Conservation (phyloP, 139 green algal genomes). For the Trebouxia sp. region DNA sequence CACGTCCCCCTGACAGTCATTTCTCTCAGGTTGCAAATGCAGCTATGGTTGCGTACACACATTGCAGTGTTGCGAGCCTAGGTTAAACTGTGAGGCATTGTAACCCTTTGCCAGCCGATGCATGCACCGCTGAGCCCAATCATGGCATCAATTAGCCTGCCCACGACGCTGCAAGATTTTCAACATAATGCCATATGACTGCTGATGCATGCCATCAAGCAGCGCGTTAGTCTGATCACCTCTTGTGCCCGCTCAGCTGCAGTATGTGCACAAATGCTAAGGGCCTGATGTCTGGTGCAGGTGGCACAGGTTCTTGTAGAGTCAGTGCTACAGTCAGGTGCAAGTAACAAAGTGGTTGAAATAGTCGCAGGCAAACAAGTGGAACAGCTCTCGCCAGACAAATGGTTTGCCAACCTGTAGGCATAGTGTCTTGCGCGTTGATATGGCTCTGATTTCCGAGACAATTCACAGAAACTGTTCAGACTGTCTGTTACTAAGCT, state of each 20-base stretch:
- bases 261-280: not conserved
- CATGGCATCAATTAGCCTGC: no score
- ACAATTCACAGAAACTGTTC: no score
- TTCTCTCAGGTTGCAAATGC: not conserved
- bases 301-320: conserved; percentile 69
- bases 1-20: not conserved
- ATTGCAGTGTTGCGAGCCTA: not conserved
- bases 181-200: not conserved
- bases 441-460: no score
- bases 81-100: not conserved
- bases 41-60: not conserved
- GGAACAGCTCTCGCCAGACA: not conserved
- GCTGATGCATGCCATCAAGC: not conserved
- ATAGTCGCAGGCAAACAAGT: conserved; percentile 51
- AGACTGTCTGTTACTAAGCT: no score
- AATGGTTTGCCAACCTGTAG: conserved; percentile 34
- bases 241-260: no score
- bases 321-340: conserved; percentile 50
- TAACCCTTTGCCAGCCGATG: not conserved
- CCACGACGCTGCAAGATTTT: not conserved
- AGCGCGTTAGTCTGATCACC: no score
- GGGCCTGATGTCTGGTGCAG: conserved; percentile 33
- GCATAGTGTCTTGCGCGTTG: no score
- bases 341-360: conserved; percentile 69
- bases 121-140: no score